Base-by-base conservation (phyloP, 2,329 filamentous ascomycete genomes). In the Aureobasidium melanogenum region DNA sequence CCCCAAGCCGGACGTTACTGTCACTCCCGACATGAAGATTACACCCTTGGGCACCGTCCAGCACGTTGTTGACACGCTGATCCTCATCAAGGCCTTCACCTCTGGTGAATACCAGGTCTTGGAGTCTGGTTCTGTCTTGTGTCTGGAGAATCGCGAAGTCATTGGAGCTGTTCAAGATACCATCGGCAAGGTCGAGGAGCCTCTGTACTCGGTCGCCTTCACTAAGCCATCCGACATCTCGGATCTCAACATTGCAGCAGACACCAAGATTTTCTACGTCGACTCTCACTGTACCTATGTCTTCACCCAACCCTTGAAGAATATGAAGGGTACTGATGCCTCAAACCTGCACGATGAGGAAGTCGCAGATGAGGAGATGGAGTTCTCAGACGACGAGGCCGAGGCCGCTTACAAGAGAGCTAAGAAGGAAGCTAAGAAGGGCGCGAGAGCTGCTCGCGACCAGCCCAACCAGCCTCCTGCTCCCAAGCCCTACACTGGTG, bases 321-420 rank as follows among this genome's bases (percentile, higher is more conserved):
- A 80, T 57, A 72, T 88, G 69, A 97, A 96, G 76, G 91, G 91
- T 63, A 94, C 91, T 10, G 94, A 99, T 73, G 93, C 94, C 9
- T 96, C 91, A 56, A 97, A 97, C 71, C 82, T 96, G 60, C 88
- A 96, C 73, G 94, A 97, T 67, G 94, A 99, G 73, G 93, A 97
- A 75, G 82, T 91, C 8, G 85, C 77, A 17, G 87, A 88, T 34
- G 89, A 96, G 39, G 93, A 97, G 71, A 83, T 91, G 67, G 94
- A 97, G 71, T 97, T 97, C 72, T 97, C 93, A 0, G 94, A 99
- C 67, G 94, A 99, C 69, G 94, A 99, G 75, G 88, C 89, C 67
- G 94, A 99, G 74, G 88, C 88, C 14, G 70, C 71, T 52, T 72
- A 67, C 67, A 74, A 74, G 65, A 62, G 69, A 44, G 64, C 67